phyloP scores from a whole-genome alignment of 2,329 filamentous ascomycete species.

The Curvularia sp. region DNA sequence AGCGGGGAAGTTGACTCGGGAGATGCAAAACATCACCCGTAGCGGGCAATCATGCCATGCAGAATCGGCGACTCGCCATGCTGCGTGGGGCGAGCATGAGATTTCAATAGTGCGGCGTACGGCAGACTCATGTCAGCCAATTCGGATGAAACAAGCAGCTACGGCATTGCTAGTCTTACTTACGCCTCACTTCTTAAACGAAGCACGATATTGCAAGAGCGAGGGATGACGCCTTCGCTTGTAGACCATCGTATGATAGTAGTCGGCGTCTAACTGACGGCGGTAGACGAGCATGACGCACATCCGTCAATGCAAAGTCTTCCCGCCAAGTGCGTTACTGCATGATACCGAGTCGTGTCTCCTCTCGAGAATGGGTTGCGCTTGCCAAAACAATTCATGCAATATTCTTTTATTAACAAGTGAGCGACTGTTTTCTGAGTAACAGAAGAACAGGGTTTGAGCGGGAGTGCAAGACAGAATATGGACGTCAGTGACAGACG shows the following conservation, averaged over 20 bases:
- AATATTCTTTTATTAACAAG: constrained; percentile 14
- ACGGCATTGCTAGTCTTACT: constrained; percentile 5
- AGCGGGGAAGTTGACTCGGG: constrained; percentile 22
- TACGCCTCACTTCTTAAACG: constrained; percentile 1
- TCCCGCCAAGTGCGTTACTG: not conserved
- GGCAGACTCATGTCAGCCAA: constrained; percentile 8
- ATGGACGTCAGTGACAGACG: constrained; percentile 19
- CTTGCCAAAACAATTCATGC: constrained; percentile 25
- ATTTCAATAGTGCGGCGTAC: constrained; percentile 18
- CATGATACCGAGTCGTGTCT: constrained; percentile 7
- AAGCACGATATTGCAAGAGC: not conserved
- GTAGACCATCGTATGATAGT: constrained; percentile 6
- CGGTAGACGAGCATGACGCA: not conserved
- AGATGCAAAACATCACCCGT: constrained; percentile 31
- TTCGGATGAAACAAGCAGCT: constrained; percentile 7
- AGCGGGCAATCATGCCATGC: constrained; percentile 20
- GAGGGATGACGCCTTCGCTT: constrained; percentile 9
- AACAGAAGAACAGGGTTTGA: constrained; percentile 27
- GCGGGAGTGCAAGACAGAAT: constrained; percentile 27
- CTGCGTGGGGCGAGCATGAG: constrained; percentile 10
- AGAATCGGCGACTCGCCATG: constrained; percentile 10
- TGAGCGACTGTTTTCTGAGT: constrained; percentile 15
- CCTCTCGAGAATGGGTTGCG: constrained; percentile 2
- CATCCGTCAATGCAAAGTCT: constrained; percentile 3
- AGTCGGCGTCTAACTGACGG: constrained; percentile 2